Evolutionary conservation across 768 basidiomycete species (phyloP), one percentile per base, ranked within the genome.

Genomic region (Termitomyces sp.): DNA sequence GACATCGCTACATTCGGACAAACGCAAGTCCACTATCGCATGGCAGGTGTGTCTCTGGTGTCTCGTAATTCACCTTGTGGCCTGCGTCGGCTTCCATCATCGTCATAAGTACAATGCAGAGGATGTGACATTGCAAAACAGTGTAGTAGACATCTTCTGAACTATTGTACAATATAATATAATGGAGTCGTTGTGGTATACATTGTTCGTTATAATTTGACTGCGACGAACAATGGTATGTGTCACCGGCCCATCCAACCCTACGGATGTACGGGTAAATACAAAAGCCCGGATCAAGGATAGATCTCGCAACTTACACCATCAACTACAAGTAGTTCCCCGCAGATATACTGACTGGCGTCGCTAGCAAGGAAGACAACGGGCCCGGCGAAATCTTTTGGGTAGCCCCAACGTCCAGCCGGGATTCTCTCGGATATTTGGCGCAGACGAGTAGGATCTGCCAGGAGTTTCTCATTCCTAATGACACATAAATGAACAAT

Each of bases 351-450:
- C 66, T 86, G 80, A 61, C 83, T 84, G 1, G 86, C 88, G 48
- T 70, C 70, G 60, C 84, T 85, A 15, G 88, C 86, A 22, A 90
- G 78, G 70, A 86, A 92, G 16, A 90, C 81, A 16, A 84, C 70
- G 0, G 84, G 82, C 12, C 88, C 88, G n/a, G 82, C 85, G 68
- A 92, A 88, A 71, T 92, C 89, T 52, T 75, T 74, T 4, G 88
- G 87, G 24, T 76, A 70, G 22, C 87, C 88, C 89, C 88, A 90
- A 56, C 88, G 69, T 13, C 81, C 82, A 16, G 83, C 83, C 3
- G 88, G 88, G 60, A 90, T 90, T 39, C 88, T 78, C 66, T 88
- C 88, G 51, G 84, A 78, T 62, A 91, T 89, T 69, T 90, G 88
- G 29, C 83, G 78, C 24, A 83, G 72, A 45, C 88, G 81, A 22